phyloP scores from a whole-genome alignment of 2,329 filamentous ascomycete genomes.

The Zopfia rhizophila region DNA sequence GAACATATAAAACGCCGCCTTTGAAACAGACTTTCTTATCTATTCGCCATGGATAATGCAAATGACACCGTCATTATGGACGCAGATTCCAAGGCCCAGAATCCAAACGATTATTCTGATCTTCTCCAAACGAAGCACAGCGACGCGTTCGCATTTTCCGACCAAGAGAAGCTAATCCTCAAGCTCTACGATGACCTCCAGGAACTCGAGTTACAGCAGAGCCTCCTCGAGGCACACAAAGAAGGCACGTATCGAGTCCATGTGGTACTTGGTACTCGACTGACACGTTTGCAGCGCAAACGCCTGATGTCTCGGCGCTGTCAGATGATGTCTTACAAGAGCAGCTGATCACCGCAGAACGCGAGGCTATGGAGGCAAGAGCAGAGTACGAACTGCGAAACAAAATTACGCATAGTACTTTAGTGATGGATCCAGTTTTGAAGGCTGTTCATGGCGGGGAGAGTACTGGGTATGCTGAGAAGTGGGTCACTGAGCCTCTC shows the following conservation, averaged over 20 bases:
- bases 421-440: constrained; percentile 79
- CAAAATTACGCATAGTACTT: constrained; percentile 73
- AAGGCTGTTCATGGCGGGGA: constrained; percentile 79
- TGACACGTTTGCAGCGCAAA: constrained; percentile 37
- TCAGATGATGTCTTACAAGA: constrained; percentile 64
- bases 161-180: constrained; percentile 73
- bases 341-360: constrained; percentile 65
- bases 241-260: constrained; percentile 28
- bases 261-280: constrained; percentile 8
- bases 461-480: constrained; percentile 72
- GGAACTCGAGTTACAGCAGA: constrained; percentile 77
- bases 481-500: constrained; percentile 59
- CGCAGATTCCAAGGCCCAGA: constrained; percentile 16
- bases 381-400: constrained; percentile 76
- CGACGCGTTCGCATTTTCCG: constrained; percentile 68
- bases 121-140: constrained; percentile 56
- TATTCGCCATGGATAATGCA: constrained; percentile 31
- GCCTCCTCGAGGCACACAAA: constrained; percentile 65
- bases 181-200: constrained; percentile 77
- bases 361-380: constrained; percentile 74
- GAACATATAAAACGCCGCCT: no score
- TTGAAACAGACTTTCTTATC: constrained; percentile 12
- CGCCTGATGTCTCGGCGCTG: constrained; percentile 46
- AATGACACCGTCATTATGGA: constrained; percentile 37
- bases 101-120: constrained; percentile 37